Conservation (phyloP, 2,329 filamentous ascomycete species). For the Diplodia seriata region DNA sequence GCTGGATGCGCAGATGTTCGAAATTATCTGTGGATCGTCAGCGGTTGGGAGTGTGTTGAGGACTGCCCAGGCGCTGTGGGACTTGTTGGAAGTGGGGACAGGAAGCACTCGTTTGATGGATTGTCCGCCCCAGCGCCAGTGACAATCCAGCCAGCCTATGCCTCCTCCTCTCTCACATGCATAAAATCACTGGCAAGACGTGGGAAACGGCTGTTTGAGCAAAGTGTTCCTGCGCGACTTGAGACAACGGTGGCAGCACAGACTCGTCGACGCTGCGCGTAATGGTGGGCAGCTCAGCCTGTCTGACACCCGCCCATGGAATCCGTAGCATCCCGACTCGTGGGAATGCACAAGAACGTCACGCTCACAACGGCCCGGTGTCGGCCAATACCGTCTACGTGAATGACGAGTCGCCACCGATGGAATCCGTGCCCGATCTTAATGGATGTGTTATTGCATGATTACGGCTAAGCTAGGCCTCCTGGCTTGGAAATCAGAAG, state of each 20-base stretch:
- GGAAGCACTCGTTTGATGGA: neutral
- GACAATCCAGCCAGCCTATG: neutral
- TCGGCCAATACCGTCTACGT: neutral
- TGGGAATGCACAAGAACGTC: neutral
- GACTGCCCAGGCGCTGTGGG: neutral
- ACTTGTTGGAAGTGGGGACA: neutral
- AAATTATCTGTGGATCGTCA: constrained; percentile 1
- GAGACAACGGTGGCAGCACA: neutral
- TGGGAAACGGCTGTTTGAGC: neutral
- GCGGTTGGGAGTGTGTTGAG: neutral
- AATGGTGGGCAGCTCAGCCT: neutral
- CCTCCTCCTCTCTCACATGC: neutral
- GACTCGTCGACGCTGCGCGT: too few species aligned
- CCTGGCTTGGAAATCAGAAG: constrained; percentile 2
- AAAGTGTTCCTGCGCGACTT: neutral
- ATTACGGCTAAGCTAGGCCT: neutral
- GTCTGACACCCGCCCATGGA: neutral
- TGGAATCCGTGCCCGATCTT: constrained; percentile 1
- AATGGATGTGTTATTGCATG: constrained; percentile 6
- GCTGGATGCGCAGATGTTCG: neutral
- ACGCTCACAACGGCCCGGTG: neutral
- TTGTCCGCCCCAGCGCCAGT: neutral
- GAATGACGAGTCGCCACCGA: neutral
- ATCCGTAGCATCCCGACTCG: constrained; percentile 8
- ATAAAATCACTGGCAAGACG: neutral